Conservation (phyloP, 2,329 filamentous ascomycete species). For the Aspergillus sp. region DNA sequence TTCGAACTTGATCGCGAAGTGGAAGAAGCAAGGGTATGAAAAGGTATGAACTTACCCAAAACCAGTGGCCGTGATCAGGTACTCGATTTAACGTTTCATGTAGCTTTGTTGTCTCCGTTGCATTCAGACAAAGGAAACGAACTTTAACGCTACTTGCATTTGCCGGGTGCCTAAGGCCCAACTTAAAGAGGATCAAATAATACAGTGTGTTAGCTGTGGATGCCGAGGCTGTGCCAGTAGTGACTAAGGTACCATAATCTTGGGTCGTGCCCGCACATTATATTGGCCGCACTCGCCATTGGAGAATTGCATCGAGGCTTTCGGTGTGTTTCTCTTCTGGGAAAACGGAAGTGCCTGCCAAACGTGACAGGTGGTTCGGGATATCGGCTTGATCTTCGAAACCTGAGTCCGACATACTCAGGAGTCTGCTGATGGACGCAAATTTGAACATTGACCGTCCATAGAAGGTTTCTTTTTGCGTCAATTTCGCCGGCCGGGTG, state of each 20-base stretch:
- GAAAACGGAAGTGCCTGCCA: neutral
- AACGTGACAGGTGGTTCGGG: neutral
- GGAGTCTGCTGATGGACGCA: no score
- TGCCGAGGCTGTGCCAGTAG: slow-evolving; percentile 87
- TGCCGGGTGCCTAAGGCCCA: slow-evolving; percentile 89
- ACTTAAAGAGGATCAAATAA: slow-evolving; percentile 83
- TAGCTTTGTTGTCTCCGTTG: slow-evolving; percentile 91
- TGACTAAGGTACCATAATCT: slow-evolving; percentile 55
- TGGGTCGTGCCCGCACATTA: neutral
- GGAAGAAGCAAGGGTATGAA: slow-evolving; percentile 99
- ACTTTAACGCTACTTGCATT: slow-evolving; percentile 96
- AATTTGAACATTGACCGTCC: neutral
- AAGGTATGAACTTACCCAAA: slow-evolving; percentile 60
- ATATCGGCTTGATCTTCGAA: neutral
- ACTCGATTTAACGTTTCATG: neutral
- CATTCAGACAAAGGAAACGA: slow-evolving; percentile 99
- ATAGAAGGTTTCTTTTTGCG: neutral
- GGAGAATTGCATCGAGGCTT: neutral
- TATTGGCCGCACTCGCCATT: neutral
- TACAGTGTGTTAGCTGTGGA: slow-evolving; percentile 93
- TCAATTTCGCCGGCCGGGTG: neutral
- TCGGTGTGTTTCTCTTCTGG: neutral
- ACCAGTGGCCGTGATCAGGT: neutral
- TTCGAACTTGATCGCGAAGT: slow-evolving; percentile 94
- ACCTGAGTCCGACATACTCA: neutral